Evolutionary conservation across 441 rosid species (phyloP).

Genomic region (Corymbia citriodora): DNA sequence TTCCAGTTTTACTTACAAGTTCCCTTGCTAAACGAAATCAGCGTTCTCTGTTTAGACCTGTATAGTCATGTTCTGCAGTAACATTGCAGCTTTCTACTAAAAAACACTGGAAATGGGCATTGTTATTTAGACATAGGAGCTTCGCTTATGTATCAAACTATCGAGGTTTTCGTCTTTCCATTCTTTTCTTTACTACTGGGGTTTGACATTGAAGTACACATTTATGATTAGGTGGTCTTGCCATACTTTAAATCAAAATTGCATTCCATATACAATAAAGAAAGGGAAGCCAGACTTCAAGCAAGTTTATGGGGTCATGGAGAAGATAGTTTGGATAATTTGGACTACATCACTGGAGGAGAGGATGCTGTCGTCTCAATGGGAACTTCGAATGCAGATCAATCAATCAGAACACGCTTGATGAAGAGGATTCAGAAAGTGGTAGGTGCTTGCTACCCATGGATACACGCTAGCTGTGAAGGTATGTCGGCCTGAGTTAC

Average conservation of each 20-base stretch:
- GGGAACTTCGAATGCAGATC: conserved; percentile 38
- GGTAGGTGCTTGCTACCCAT: conserved; percentile 80
- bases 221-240: conserved; percentile 65
- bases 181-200: background rate
- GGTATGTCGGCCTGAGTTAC: conserved; percentile 32
- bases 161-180: background rate
- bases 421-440: conserved; percentile 60
- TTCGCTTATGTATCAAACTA: background rate
- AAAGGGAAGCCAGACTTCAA: conserved; percentile 96
- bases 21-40: background rate
- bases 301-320: conserved; percentile 93
- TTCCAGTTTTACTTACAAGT: background rate
- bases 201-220: conserved; percentile 15
- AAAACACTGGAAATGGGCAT: background rate
- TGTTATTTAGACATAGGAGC: background rate
- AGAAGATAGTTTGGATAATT: conserved; percentile 55
- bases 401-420: conserved; percentile 49
- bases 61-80: background rate
- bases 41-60: background rate
- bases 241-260: conserved; percentile 95
- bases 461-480: conserved; percentile 93
- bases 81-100: background rate
- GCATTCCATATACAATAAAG: conserved; percentile 83
- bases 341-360: conserved; percentile 36
- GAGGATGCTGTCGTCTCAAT: conserved; percentile 43